Conservation (phyloP, 768 basidiomycete genomes). For the Rhodotorula kratochvilovae region DNA sequence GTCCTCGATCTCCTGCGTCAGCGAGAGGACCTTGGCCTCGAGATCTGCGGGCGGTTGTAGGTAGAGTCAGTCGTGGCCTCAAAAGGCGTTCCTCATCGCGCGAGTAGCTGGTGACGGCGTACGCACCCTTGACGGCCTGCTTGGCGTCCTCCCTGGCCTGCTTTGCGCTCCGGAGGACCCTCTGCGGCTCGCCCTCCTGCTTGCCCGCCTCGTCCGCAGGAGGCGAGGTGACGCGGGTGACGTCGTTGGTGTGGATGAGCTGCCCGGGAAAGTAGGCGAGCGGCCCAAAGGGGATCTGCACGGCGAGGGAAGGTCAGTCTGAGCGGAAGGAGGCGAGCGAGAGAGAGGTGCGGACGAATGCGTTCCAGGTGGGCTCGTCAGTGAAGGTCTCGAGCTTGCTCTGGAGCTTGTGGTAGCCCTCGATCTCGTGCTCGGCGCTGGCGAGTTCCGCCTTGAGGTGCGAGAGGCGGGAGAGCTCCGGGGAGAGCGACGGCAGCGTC, state of each 20-base stretch:
- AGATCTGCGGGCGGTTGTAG: not conserved
- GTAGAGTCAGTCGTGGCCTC: not conserved
- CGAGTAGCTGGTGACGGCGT: too few relatives aligned
- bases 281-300: slow-evolving; percentile 34
- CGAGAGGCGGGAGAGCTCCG: slow-evolving; percentile 3
- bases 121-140: not conserved
- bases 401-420: not conserved
- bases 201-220: too few relatives aligned
- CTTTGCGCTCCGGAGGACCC: slow-evolving; percentile 33
- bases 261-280: slow-evolving; percentile 38
- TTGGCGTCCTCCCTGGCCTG: slow-evolving; percentile 4
- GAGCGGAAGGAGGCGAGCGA: too few relatives aligned
- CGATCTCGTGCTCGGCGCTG: not conserved
- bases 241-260: slow-evolving; percentile 40
- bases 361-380: slow-evolving; percentile 34
- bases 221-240: not conserved
- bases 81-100: too few relatives aligned
- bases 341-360: slow-evolving; percentile 5
- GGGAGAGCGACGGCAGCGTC: slow-evolving; percentile 29
- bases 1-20: not conserved
- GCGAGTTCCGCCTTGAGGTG: slow-evolving; percentile 8
- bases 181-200: not conserved
- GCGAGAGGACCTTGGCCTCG: not conserved
- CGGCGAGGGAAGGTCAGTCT: not conserved
- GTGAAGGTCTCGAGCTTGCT: slow-evolving; percentile 24